phyloP scores from a whole-genome alignment of 176 grass and related monocot genomes.

The Rhipidocladum racemiflorum region DNA sequence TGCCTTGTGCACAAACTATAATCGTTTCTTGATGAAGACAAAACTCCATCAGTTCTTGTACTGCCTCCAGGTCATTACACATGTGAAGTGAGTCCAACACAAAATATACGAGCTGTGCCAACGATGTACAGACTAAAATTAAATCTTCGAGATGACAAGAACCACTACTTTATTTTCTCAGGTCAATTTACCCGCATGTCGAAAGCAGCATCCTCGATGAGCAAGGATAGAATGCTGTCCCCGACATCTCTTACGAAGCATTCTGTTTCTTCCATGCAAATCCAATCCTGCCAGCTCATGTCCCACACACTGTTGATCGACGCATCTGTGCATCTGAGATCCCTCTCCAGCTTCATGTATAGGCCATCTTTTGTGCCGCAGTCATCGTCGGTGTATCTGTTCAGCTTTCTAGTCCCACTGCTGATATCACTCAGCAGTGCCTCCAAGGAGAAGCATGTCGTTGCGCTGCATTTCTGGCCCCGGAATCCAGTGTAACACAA shows the following conservation, averaged over 20 bases:
- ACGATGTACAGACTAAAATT: background rate
- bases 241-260: slow-evolving; percentile 37
- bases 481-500: slow-evolving; percentile 24
- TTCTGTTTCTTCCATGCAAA: slow-evolving; percentile 61
- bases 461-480: slow-evolving; percentile 5
- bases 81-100: background rate
- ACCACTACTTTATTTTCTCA: background rate
- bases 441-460: slow-evolving; percentile 42
- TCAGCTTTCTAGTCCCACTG: slow-evolving; percentile 35
- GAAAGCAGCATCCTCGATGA: slow-evolving; percentile 55
- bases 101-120: slow-evolving; percentile 13
- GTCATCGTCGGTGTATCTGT: slow-evolving; percentile 16
- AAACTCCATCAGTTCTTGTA: background rate
- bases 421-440: slow-evolving; percentile 45
- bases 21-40: background rate
- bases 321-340: slow-evolving; percentile 42
- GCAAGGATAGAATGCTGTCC: slow-evolving; percentile 42
- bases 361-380: slow-evolving; percentile 37
- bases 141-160: slow-evolving; percentile 3
- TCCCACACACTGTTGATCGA: slow-evolving; percentile 58
- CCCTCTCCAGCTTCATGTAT: slow-evolving; percentile 67
- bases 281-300: slow-evolving; percentile 61
- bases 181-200: slow-evolving; percentile 23
- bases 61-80: background rate
- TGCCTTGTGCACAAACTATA: background rate